Conservation (phyloP, 2,329 filamentous ascomycete genomes). For the Shiraia sp. region DNA sequence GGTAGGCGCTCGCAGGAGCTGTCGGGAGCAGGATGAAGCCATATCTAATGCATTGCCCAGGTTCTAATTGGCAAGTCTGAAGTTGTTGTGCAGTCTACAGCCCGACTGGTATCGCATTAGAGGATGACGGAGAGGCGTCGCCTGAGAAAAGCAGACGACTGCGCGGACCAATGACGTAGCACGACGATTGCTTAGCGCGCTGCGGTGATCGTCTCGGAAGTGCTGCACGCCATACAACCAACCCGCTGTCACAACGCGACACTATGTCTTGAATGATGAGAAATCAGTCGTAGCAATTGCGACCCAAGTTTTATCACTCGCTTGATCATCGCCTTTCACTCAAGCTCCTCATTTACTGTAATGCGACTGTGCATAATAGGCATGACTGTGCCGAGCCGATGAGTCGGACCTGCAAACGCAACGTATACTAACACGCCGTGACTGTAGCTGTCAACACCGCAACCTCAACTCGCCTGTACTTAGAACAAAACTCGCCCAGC, state of each 20-base stretch:
- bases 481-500: conserved; percentile 3
- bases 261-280: too few relatives aligned
- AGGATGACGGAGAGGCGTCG: conserved; percentile 18
- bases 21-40: conserved; percentile 30
- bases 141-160: conserved; percentile 21
- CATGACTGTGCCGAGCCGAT: conserved; percentile 6
- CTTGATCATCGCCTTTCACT: too few relatives aligned
- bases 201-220: conserved; percentile 17
- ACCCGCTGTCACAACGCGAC: neutral
- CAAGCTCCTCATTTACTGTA: neutral
- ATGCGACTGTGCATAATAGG: conserved; percentile 6
- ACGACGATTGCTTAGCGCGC: conserved; percentile 16
- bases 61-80: neutral
- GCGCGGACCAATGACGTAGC: conserved; percentile 33
- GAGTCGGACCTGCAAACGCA: conserved; percentile 31
- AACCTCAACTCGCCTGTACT: conserved; percentile 1
- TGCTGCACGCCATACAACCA: neutral
- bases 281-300: too few relatives aligned
- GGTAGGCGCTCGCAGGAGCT: conserved; percentile 26
- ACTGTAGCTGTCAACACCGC: conserved; percentile 5
- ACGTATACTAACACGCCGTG: conserved; percentile 34
- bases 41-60: conserved; percentile 28
- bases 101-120: neutral
- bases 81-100: neutral
- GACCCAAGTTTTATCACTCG: too few relatives aligned